Percentiles rank a stretch among this genome's conserved stretches.
These are phyloP conservation scores for Pestalotiopsis fici DNA, from an alignment of 2,329 filamentous ascomycete genomes.

Conservation along the genomic window DNA sequence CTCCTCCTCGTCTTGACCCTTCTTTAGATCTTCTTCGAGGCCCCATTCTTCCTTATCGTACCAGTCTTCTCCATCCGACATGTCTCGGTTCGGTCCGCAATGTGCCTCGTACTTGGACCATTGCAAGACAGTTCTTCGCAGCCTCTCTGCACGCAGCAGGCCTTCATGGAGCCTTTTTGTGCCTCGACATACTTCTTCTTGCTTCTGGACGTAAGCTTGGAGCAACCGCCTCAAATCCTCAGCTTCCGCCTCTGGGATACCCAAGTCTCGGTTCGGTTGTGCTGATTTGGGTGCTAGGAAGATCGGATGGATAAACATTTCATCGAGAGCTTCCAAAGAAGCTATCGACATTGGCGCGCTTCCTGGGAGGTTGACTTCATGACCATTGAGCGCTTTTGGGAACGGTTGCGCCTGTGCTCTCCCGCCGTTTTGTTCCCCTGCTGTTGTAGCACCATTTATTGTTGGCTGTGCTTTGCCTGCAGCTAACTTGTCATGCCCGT, in stretches of 20 bases:
- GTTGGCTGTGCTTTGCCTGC: neutral
- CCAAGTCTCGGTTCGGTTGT: constrained; percentile 68
- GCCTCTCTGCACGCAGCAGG: constrained; percentile 70
- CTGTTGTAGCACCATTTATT: neutral
- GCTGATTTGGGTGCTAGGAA: constrained; percentile 67
- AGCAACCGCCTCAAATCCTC: constrained; percentile 76
- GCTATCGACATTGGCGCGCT: constrained; percentile 28
- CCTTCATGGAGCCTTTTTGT: constrained; percentile 69
- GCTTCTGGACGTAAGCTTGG: constrained; percentile 79
- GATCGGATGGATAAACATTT: constrained; percentile 70
- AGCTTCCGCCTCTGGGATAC: constrained; percentile 72
- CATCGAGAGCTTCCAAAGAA: constrained; percentile 42
- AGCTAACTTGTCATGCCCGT: neutral
- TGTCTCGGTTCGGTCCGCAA: constrained; percentile 63
- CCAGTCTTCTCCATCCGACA: constrained; percentile 90
- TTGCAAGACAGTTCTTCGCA: constrained; percentile 69
- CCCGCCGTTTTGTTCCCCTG: constrained; percentile 1
- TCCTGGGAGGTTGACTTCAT: constrained; percentile 16
- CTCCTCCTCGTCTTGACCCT: constrained; percentile 81
- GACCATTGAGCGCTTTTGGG: constrained; percentile 15
- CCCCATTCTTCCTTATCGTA: constrained; percentile 83
- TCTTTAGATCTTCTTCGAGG: constrained; percentile 72
- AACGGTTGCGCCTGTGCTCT: neutral
- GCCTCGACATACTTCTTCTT: constrained; percentile 79
- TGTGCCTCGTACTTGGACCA: constrained; percentile 82